Evolutionary conservation across 192 early-diverging fungal genomes (phyloP), one percentile per base, ranked within the genome.

Genomic region (Endogone sp.): DNA sequence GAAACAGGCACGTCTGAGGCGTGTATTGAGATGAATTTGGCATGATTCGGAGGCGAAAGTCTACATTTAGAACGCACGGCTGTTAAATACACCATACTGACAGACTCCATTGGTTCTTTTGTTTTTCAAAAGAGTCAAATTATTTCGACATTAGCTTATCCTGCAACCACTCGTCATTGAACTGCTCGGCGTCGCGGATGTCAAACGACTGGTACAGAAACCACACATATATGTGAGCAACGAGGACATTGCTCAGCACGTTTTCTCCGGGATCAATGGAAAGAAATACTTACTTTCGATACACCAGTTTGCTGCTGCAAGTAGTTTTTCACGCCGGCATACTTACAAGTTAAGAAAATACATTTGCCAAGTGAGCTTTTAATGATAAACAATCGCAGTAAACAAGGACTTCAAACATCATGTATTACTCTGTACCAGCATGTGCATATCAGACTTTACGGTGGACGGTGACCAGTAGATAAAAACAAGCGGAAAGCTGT

Each of bases 401-500:
- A 72, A 29, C 21, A 27, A 37, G 23, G n/a, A n/a, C n/a, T n/a
- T n/a, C n/a, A n/a, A n/a, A 60, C 3, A 59, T 11, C 21, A 20
- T 26, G 21, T 54, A 10, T 3, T 20, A 29, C 24, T 21, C 26
- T 58, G 31, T 71, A 79, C 82, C 72, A 64, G 79, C 88, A 81
- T 81, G 64, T 80, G 71, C 20, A 79, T 56, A 26, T 78, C 75
- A 4, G 83, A 74, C 22, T 76, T 80, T 13, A 75, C 76, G 23
- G 80, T 70, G 9, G 31, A 62, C 2, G 88, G 90, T 20, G 81
- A 81, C 72, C 89, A 89, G 66, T 86, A 89, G 20, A 91, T 73
- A 62, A 91, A 88, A 3, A 92, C 82, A 24, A 95, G 76, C 0
- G 94, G 94, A 54, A 85, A 94, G 8, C 85, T 88, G 20, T 86